Percentiles rank a stretch among this genome's conserved stretches.
phyloP scores from a whole-genome alignment of 2,329 filamentous ascomycete species.

The Xylariaceae sp. region DNA sequence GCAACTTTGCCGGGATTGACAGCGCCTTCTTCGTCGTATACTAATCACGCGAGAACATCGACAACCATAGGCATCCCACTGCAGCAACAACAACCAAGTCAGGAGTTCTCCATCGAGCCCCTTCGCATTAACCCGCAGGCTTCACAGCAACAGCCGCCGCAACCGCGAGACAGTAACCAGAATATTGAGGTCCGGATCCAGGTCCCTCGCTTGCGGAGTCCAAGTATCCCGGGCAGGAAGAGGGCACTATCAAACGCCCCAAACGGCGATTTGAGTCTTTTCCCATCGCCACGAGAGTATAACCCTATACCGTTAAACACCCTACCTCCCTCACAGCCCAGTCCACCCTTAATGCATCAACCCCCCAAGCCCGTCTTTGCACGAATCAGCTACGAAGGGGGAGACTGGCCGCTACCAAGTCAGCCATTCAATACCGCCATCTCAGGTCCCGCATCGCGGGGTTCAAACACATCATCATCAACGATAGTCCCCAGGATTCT shows the following conservation, averaged over 20 bases:
- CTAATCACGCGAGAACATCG: not conserved
- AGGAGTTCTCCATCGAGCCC: too few species aligned
- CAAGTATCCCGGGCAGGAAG: conserved; percentile 11
- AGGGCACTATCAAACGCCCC: conserved; percentile 2
- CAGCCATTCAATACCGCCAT: conserved; percentile 3
- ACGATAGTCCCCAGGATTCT: too few species aligned
- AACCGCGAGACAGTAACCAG: not conserved
- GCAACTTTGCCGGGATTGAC: conserved; percentile 6
- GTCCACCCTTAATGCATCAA: not conserved
- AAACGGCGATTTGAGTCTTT: not conserved
- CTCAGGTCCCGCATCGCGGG: not conserved
- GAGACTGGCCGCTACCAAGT: conserved; percentile 10
- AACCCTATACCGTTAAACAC: not conserved
- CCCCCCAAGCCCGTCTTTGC: too few species aligned
- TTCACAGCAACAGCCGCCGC: conserved; percentile 2
- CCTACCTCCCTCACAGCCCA: not conserved
- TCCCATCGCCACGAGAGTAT: not conserved
- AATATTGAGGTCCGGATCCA: conserved; percentile 8
- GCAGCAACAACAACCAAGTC: not conserved
- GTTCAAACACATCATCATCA: not conserved
- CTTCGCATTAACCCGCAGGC: conserved; percentile 1
- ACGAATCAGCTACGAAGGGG: conserved; percentile 2
- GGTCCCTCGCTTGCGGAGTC: conserved; percentile 14
- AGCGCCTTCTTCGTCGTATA: not conserved
- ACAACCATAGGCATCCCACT: not conserved